Percentiles rank a stretch among this genome's conserved stretches.
phyloP scores from a whole-genome alignment of 768 basidiomycete genomes.

The Glaciozyma antarctica region DNA sequence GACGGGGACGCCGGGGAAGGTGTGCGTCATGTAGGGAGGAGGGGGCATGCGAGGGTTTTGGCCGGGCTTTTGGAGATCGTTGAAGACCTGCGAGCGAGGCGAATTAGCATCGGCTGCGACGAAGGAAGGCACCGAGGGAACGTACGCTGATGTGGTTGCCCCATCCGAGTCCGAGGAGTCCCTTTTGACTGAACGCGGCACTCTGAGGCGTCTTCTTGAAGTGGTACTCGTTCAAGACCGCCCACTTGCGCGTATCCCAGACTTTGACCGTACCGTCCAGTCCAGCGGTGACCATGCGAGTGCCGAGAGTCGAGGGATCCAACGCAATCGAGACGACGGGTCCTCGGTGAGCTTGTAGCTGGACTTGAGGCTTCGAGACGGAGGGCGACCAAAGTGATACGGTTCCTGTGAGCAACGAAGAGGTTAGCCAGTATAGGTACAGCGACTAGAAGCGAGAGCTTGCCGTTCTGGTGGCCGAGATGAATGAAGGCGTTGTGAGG shows the following conservation, averaged over 20 bases:
- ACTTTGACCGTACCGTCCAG: conserved; percentile 82
- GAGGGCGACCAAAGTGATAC: conserved; percentile 98
- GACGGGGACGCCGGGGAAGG: conserved; percentile 69
- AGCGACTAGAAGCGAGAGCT: conserved; percentile 6
- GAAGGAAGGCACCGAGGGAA: conserved; percentile 1
- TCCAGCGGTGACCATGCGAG: conserved; percentile 85
- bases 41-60: conserved; percentile 19
- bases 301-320: conserved; percentile 72
- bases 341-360: conserved; percentile 79
- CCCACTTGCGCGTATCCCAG: conserved; percentile 97
- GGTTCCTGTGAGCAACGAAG: conserved; percentile 39
- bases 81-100: conserved; percentile 54
- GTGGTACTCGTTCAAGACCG: conserved; percentile 70
- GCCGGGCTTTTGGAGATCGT: conserved; percentile 24
- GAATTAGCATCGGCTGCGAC: conserved; percentile 5
- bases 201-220: conserved; percentile 41
- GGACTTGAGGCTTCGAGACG: conserved; percentile 79
- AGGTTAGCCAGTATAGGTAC: neutral
- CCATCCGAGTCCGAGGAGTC: conserved; percentile 67
- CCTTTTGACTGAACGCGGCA: conserved; percentile 76
- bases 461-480: conserved; percentile 85
- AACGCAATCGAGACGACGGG: conserved; percentile 71
- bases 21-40: conserved; percentile 70
- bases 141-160: conserved; percentile 76
- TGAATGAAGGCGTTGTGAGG: conserved; percentile 86